phyloP scores from a whole-genome alignment of 495 filamentous ascomycete species.

The Recurvomyces mirabilis region DNA sequence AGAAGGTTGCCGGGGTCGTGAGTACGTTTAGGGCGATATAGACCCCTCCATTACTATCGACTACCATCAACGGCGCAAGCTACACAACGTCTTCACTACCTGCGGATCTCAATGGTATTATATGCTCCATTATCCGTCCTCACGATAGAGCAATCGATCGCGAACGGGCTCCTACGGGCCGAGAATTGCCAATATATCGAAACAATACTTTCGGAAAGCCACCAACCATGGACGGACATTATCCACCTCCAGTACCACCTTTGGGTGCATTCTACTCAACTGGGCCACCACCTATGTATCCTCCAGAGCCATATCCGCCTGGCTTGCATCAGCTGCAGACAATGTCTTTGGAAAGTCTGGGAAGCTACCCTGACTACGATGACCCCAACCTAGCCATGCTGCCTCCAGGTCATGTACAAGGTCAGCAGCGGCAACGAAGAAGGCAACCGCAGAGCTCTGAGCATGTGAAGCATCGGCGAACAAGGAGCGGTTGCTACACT shows the following conservation, averaged over 20 bases:
- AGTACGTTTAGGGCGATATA: too few relatives aligned
- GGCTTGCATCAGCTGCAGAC: constrained; percentile 13
- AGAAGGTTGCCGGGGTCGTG: too few relatives aligned
- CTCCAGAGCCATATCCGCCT: constrained; percentile 7
- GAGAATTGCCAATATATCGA: too few relatives aligned
- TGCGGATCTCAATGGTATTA: too few relatives aligned
- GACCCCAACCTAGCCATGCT: constrained; percentile 11
- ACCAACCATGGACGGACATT: constrained; percentile 15
- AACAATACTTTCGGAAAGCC: background rate
- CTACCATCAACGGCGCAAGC: too few relatives aligned
- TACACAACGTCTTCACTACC: too few relatives aligned
- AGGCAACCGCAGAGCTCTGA: constrained; percentile 42
- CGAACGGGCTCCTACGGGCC: too few relatives aligned
- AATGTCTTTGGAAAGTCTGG: constrained; percentile 15
- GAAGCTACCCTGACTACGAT: constrained; percentile 13
- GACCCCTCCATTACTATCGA: too few relatives aligned
- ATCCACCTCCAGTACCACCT: constrained; percentile 13
- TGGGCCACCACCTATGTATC: constrained; percentile 12
- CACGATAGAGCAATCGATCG: too few relatives aligned
- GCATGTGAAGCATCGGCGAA: constrained; percentile 85
- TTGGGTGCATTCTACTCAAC: constrained; percentile 7
- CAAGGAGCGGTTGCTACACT: constrained; percentile 88
- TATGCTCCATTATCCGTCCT: too few relatives aligned
- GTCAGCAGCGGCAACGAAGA: constrained; percentile 14
- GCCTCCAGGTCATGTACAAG: constrained; percentile 11